Evolutionary conservation across 352 stramenopile genomes (phyloP), one percentile per base, ranked within the genome.

Genomic region (Thraustotheca clavata): DNA sequence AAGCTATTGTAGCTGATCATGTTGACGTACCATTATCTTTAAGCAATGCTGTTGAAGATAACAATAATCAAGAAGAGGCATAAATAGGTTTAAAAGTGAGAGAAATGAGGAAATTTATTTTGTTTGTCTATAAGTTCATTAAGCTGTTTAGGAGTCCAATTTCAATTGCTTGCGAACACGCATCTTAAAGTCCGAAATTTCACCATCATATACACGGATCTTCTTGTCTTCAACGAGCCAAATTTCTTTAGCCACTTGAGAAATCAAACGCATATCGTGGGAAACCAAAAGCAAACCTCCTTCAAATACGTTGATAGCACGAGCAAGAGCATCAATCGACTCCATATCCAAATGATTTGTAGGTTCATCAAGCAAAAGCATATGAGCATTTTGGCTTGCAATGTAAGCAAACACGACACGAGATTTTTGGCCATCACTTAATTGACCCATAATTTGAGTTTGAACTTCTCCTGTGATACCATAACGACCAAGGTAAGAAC

Each of bases 101-200:
- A 14, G 14, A 31, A 20, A 52, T 2, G 9, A 18, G n/a, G 43
- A 14, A 50, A 14, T 52, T 35, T 9, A 52, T 14, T 52, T n/a
- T 52, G 43, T 18, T 16, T 16, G 38, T 52, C 43, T 52, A 52
- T 52, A 35, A 52, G n/a, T 52, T 24, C 11, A 52, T 8, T 8
- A 26, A 52, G 43, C 6, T 8, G 34, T 52, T 52, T 52, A 52
- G 16, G 38, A 43, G 43, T 52, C 75, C 41, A 92, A 73, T 74
- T 91, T 92, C 40, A 92, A 79, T 76, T 92, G 83, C 72, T 89
- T 87, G 60, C 78, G 76, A 59, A 96, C 80, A 52, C 82, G 74
- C 78, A 94, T 91, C 79, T 99, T 99, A 76, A 99, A 99, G 71
- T 98, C 91, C 65, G 89, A 88, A 71, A 99, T 99, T 74, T 99